Conservation (phyloP, 129 eudicot genomes). For the Glebionis coronaria region DNA sequence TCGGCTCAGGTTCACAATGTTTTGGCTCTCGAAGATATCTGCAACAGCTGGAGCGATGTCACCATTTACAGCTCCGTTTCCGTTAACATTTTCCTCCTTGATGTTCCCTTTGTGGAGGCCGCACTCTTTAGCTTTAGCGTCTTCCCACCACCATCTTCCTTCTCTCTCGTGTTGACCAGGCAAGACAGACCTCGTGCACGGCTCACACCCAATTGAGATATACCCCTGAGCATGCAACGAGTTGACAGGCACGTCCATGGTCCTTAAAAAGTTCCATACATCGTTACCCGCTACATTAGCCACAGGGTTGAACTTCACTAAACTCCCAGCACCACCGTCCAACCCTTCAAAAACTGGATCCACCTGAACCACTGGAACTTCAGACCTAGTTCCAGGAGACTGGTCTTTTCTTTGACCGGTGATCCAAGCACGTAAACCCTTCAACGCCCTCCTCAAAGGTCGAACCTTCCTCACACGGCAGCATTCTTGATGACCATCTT, state of each 20-base stretch:
- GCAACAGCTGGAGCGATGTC: conserved; percentile 39
- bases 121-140: conserved; percentile 96
- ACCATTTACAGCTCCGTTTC: conserved; percentile 38
- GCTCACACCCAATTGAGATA: conserved; percentile 95
- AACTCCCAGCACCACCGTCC: conserved; percentile 85
- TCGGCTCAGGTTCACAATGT: conserved; percentile 58
- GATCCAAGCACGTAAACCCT: conserved; percentile 96
- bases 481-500: conserved; percentile 98
- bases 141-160: conserved; percentile 99
- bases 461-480: conserved; percentile 96
- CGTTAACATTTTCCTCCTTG: conserved; percentile 56
- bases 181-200: conserved; percentile 92
- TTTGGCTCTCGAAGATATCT: conserved; percentile 58
- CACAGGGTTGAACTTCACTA: conserved; percentile 93
- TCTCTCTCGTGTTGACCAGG: conserved; percentile 98
- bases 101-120: conserved; percentile 95
- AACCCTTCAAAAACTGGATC: conserved; percentile 88
- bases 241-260: conserved; percentile 96
- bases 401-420: conserved; percentile 98
- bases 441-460: conserved; percentile 86
- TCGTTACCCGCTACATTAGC: conserved; percentile 71
- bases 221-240: conserved; percentile 84
- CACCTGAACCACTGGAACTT: conserved; percentile 90
- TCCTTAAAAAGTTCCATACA: conserved; percentile 74
- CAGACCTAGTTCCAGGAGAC: conserved; percentile 95